Base-by-base conservation (phyloP, 345 rosid genomes). In the Iberis pinnata region DNA sequence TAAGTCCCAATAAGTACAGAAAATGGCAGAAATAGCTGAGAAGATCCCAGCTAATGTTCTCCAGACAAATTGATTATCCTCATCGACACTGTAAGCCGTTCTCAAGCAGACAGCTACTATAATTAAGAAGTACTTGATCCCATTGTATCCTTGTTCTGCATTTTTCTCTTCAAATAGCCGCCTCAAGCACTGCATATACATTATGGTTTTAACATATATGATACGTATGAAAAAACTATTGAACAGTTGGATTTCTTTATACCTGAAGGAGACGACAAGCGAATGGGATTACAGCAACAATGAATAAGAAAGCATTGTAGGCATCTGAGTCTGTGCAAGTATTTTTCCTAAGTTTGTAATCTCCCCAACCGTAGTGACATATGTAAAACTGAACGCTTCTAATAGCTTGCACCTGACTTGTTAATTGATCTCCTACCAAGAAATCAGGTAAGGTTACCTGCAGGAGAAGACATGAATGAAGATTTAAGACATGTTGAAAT, bases 341-440 rank as follows among this genome's bases (percentile, higher is more conserved):
- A 76, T 73, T 77, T 5, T 5, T 1, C 46, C 86, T 63, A 3
- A 4, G 71, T 55, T 48, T 68, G 32, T 52, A 69, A 52, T 81
- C 82, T 58, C 86, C 89, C 89, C 82, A 80, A 11, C 78, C 81
- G 17, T 81, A 81, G 64, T 85, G 73, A 71, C 94, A 85, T 37
- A 81, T 18, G 43, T 80, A 85, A 73, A 85, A 85, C 69, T 78
- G 80, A 42, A 84, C 24, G 55, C 84, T 84, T 63, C 94, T 70
- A 2, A 84, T 31, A 33, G 88, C 82, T 80, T 84, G 86, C 43
- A 80, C 90, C 72, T 80, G 86, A 75, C 88, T 81, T 26, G 88
- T 81, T 16, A 84, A 41, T 24, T 84, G 79, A 65, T 81, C 86
- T 8, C 72, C 93, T 71, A 84, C 51, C 72, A 77, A 74, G 67